phyloP scores from a whole-genome alignment of 371 early-diverging fungal genomes.

The Phascolomyces articulosus region DNA sequence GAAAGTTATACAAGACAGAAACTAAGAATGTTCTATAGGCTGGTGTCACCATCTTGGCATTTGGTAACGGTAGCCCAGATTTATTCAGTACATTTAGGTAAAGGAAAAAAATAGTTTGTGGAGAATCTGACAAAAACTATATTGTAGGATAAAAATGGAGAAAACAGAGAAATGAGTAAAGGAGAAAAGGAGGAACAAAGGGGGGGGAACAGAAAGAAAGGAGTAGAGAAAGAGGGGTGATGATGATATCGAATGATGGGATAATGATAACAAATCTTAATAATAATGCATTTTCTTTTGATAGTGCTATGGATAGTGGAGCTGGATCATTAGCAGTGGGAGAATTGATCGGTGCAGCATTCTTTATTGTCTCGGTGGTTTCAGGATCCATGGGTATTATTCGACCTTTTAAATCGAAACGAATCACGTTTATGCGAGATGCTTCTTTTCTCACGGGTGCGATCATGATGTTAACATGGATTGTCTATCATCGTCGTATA shows the following conservation, averaged over 20 bases:
- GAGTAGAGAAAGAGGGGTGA: no score
- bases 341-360: slow-evolving; percentile 80
- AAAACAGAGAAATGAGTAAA: background rate
- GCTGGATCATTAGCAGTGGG: slow-evolving; percentile 82
- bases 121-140: no score
- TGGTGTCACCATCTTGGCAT: slow-evolving; percentile 86
- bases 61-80: slow-evolving; percentile 88
- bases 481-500: slow-evolving; percentile 64
- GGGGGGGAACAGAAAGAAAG: background rate
- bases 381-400: slow-evolving; percentile 76
- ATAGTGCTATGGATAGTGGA: slow-evolving; percentile 71
- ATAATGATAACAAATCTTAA: background rate
- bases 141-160: background rate
- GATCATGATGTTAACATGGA: slow-evolving; percentile 60
- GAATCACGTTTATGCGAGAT: slow-evolving; percentile 73
- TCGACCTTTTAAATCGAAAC: slow-evolving; percentile 64
- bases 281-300: background rate
- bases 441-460: slow-evolving; percentile 72
- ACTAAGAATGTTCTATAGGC: slow-evolving; percentile 49
- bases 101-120: background rate
- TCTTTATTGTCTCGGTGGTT: slow-evolving; percentile 76
- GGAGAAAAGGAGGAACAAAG: background rate
- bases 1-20: slow-evolving; percentile 12
- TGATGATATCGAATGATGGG: no score
- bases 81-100: slow-evolving; percentile 75